A percentile compares a stretch with the other conserved stretches of the same genome.
These are phyloP conservation scores for Alternaria sp. DNA, from an alignment of 2,329 filamentous ascomycete species.

Conservation along the genomic window DNA sequence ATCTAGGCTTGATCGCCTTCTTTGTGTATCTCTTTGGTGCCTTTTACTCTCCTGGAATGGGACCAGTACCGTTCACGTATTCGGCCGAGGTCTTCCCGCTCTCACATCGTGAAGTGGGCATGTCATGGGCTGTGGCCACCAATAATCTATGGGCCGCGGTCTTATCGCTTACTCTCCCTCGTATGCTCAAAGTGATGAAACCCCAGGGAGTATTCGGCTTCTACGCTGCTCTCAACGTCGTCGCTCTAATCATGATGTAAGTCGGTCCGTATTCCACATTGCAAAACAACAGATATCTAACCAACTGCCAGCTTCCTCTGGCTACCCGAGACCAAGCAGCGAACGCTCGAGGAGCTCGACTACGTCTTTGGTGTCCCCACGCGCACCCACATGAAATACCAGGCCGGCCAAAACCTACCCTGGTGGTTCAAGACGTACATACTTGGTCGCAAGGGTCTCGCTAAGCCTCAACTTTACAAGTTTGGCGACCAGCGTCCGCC, in stretches of 20 bases:
- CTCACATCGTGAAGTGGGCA: constrained; percentile 74
- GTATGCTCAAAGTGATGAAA: constrained; percentile 62
- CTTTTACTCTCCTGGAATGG: constrained; percentile 52
- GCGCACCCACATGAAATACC: constrained; percentile 52
- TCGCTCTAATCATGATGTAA: constrained; percentile 67
- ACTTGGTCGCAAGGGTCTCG: constrained; percentile 49
- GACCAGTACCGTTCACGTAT: constrained; percentile 57
- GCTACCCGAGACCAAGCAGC: constrained; percentile 59
- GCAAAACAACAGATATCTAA: neutral
- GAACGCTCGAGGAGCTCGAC: constrained; percentile 60
- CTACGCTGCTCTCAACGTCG: constrained; percentile 67
- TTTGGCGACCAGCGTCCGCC: constrained; percentile 38
- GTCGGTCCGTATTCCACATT: neutral
- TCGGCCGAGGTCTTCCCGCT: constrained; percentile 72
- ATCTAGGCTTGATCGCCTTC: constrained; percentile 61
- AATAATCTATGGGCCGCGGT: constrained; percentile 62
- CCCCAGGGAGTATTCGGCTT: constrained; percentile 67
- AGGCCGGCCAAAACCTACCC: constrained; percentile 45
- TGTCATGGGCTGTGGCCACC: constrained; percentile 73
- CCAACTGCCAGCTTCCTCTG: constrained; percentile 59
- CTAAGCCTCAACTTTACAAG: constrained; percentile 52
- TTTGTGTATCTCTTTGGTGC: constrained; percentile 66
- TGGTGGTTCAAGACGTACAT: constrained; percentile 59
- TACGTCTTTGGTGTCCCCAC: constrained; percentile 61
- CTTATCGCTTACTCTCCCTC: constrained; percentile 69